These are phyloP conservation scores for Globisporangium canariense DNA, from an alignment of 352 stramenopile species.

Conservation along the genomic window DNA sequence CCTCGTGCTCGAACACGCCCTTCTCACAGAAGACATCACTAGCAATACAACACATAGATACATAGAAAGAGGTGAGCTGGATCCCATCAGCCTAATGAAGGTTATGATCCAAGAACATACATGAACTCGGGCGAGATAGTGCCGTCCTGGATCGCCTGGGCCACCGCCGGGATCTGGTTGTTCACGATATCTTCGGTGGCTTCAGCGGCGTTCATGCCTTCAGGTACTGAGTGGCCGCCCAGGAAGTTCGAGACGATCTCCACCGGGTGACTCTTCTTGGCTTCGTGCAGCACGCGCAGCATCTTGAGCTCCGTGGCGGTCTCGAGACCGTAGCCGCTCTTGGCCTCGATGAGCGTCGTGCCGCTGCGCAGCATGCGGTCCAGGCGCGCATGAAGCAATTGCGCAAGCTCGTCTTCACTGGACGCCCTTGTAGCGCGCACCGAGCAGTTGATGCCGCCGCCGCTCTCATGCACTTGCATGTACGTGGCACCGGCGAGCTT, in stretches of 20 bases:
- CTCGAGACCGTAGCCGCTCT: constrained; percentile 84
- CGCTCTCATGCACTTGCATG: constrained; percentile 72
- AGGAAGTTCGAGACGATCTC: constrained; percentile 82
- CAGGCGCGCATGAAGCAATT: constrained; percentile 46
- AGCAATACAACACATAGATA: neutral
- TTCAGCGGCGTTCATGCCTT: constrained; percentile 58
- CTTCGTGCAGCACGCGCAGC: constrained; percentile 72
- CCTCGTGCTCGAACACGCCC: constrained; percentile 76
- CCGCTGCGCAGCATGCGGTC: constrained; percentile 73
- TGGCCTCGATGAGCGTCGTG: constrained; percentile 78
- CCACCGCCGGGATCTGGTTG: constrained; percentile 69
- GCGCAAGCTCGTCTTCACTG: constrained; percentile 56
- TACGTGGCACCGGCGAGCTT: constrained; percentile 84
- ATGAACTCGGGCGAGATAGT: constrained; percentile 81
- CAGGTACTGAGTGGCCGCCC: constrained; percentile 71
- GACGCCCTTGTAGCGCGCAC: constrained; percentile 68
- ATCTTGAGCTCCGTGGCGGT: constrained; percentile 83
- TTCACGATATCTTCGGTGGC: constrained; percentile 69
- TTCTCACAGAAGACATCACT: constrained; percentile 86
- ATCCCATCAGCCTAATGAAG: neutral
- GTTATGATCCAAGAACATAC: constrained; percentile 19
- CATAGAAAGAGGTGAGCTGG: neutral
- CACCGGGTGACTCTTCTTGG: constrained; percentile 37
- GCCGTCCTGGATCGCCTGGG: constrained; percentile 64
- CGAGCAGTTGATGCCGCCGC: constrained; percentile 77